Evolutionary conservation across 2,329 filamentous ascomycete species (phyloP), one percentile per base, ranked within the genome.

Genomic region (Alternaria rosae): DNA sequence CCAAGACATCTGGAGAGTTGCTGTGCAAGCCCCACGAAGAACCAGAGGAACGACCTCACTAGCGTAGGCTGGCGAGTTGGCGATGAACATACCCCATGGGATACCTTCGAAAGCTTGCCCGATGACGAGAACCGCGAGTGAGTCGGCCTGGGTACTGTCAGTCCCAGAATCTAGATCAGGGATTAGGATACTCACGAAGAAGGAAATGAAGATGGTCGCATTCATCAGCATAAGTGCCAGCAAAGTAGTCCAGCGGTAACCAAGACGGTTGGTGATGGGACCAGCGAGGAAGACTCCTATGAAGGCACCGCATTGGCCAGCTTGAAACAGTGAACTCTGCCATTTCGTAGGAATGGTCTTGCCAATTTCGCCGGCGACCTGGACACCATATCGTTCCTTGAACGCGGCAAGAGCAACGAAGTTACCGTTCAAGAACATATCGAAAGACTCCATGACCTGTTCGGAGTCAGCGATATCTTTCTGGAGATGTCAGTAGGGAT

Each of bases 1-100:
- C 86, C 86, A 89, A 77, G 86, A 86, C 86, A 89, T 88, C 75
- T 89, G 87, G 68, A 89, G 70, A 81, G 86, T 88, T 72, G 86
- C 84, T 4, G 87, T 89, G 3, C 82, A 83, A 11, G 85, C 84
- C 55, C 84, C 87, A 73, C 87, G 79, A 59, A 89, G 77, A 67
- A 78, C 79, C 52, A 89, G 82, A 5, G 87, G 87, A 4, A 88
- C 86, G 56, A 89, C 86, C 75, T 89, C 87, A 68, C 78, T 78
- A 70, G 84, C 86, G 77, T 89, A 89, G 8, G 87, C 87, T 1
- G 87, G 87, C 4, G 87, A 84, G 71, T 88, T 88, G 70, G 86
- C 86, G 67, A 88, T 87, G 72, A 89, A 89, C 70, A 89, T 84
- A 15, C 87, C 87, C 87, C 87, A 89, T 2, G 87, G 87, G 3